A percentile compares a stretch with the other conserved stretches of the same genome.
Evolutionary conservation across 352 stramenopile genomes (phyloP).

Genomic region (Globisporangium canariense): DNA sequence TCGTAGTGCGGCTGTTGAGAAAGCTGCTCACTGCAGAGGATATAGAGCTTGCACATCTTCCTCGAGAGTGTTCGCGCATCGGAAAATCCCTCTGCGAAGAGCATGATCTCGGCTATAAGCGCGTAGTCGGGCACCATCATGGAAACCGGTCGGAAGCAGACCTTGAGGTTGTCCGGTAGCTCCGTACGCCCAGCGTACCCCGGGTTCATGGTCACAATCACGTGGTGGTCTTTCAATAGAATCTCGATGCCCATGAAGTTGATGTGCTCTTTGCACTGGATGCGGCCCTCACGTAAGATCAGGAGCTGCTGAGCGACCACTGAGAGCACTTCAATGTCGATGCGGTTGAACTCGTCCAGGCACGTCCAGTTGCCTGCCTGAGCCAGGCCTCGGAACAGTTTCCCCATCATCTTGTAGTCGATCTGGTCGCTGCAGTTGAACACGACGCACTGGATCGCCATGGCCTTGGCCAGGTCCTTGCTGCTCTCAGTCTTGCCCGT

Average conservation of each 20-base stretch:
- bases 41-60: slow-evolving; percentile 95
- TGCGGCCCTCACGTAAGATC: slow-evolving; percentile 67
- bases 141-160: slow-evolving; percentile 93
- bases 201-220: slow-evolving; percentile 98
- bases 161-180: slow-evolving; percentile 96
- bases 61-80: slow-evolving; percentile 91
- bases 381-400: slow-evolving; percentile 92
- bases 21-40: slow-evolving; percentile 92
- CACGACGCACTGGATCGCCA: slow-evolving; percentile 93
- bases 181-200: slow-evolving; percentile 95
- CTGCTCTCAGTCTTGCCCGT: slow-evolving; percentile 96
- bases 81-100: slow-evolving; percentile 95
- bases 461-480: slow-evolving; percentile 93
- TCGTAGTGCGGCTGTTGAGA: slow-evolving; percentile 95
- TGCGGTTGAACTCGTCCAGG: slow-evolving; percentile 95
- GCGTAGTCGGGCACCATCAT: slow-evolving; percentile 97
- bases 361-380: slow-evolving; percentile 89
- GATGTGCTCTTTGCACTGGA: slow-evolving; percentile 87
- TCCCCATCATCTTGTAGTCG: slow-evolving; percentile 97
- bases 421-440: slow-evolving; percentile 96
- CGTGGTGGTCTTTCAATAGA: slow-evolving; percentile 93
- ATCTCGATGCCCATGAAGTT: slow-evolving; percentile 98
- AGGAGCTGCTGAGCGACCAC: slow-evolving; percentile 92
- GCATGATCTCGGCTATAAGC: slow-evolving; percentile 96
- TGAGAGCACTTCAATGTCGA: slow-evolving; percentile 93